A percentile compares a stretch with the other conserved stretches of the same genome.
These are phyloP conservation scores for Aspergillus tamarii DNA, from an alignment of 2,329 filamentous ascomycete species.

Conservation along the genomic window DNA sequence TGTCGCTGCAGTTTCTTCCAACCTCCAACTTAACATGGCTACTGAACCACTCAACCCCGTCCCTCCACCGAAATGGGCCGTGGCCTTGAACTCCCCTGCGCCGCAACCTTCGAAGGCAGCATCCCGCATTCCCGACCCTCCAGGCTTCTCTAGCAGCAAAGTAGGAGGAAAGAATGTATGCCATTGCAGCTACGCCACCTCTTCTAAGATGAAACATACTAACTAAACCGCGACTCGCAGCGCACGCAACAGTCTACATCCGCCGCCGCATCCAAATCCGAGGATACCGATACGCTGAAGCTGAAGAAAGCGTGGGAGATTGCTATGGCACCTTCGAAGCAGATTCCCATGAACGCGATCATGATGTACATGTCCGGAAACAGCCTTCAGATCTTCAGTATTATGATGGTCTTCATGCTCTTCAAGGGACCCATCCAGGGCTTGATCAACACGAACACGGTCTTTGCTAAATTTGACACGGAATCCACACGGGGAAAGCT, in stretches of 20 bases:
- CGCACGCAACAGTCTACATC: slow-evolving; percentile 34
- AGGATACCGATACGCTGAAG: slow-evolving; percentile 94
- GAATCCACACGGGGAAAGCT: slow-evolving; percentile 74
- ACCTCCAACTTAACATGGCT: slow-evolving; percentile 22
- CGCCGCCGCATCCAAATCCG: slow-evolving; percentile 49
- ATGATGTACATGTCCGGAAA: slow-evolving; percentile 99
- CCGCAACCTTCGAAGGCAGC: slow-evolving; percentile 64
- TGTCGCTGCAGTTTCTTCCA: neutral
- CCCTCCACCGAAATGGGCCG: slow-evolving; percentile 76
- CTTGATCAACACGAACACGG: slow-evolving; percentile 77
- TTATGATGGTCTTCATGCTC: slow-evolving; percentile 99
- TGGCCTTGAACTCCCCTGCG: slow-evolving; percentile 74
- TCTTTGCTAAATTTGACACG: slow-evolving; percentile 90
- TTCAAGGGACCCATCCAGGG: slow-evolving; percentile 96
- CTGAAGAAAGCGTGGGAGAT: slow-evolving; percentile 99
- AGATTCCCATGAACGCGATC: slow-evolving; percentile 95
- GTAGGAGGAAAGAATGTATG: slow-evolving; percentile 45
- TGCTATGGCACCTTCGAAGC: slow-evolving; percentile 88
- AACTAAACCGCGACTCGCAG: slow-evolving; percentile 22
- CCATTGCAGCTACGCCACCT: neutral
- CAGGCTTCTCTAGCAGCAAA: slow-evolving; percentile 70
- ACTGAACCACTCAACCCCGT: slow-evolving; percentile 37
- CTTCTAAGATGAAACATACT: neutral
- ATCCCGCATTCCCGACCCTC: slow-evolving; percentile 76
- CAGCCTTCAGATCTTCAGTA: slow-evolving; percentile 96